Evolutionary conservation across 768 basidiomycete genomes (phyloP), one percentile per base, ranked within the genome.

Genomic region (Chalciporus chontae): DNA sequence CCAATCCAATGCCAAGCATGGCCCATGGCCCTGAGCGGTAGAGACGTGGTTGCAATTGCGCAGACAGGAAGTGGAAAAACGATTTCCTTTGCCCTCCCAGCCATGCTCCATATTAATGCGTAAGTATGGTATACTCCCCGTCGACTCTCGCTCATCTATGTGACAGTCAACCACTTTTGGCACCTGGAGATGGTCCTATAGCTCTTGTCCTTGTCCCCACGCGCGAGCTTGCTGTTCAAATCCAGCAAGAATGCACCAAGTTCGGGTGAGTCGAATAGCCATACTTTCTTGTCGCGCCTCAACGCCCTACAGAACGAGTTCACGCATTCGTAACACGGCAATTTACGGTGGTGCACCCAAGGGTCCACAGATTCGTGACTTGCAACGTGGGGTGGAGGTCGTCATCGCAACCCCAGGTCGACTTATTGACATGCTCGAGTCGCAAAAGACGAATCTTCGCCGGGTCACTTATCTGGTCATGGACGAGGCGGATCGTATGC

Each of bases 91-190:
- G 95, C 96, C 48, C 84, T 99, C 40, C 96, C 96, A 36, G 95
- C 96, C 43, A 99, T 98, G 95, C 78, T 99, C 29, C 96, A 99
- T 72, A 99, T 99, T 75, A 99, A 98, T 80, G 96, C 96, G 90
- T 92, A 64, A 57, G 89, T 76, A 19, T 19, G 15, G 7, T 9
- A 45, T 31, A 18, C 9, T 29, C 4, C 15, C 37, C 43, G 15
- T 43, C 14, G n/a, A 17, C 31, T 39, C 42, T 13, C 1, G 34
- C 50, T 52, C 43, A 54, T 43, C 26, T 7, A 3, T 64, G 31
- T 23, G 26, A 36, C 60, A 92, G 90, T 40, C 96, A 99, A 78
- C 90, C 96, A 6, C 78, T 99, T 36, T 77, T 99, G 52, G 70
- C 88, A 0, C 86, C 94, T 21, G 95, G 96, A 17, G 96, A 99